Evolutionary conservation across 345 rosid genomes (phyloP).

Genomic region (Hibiscus trionum): DNA sequence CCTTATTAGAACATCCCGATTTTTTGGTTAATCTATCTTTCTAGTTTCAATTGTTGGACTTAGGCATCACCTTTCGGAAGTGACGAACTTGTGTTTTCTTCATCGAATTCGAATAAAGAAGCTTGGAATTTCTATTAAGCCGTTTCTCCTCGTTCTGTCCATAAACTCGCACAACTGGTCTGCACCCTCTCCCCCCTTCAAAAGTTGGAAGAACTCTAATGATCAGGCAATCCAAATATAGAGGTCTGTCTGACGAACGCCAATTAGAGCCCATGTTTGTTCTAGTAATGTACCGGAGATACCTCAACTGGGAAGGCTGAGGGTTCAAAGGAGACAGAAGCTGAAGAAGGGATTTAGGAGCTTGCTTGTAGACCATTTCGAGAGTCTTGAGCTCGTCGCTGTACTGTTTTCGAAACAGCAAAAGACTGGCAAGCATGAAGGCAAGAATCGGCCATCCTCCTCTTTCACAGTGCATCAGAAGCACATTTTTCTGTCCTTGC

Average conservation of each 20-base stretch:
- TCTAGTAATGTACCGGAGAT: conserved; percentile 93
- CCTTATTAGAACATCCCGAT: conserved; percentile 18
- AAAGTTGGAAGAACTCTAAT: conserved; percentile 70
- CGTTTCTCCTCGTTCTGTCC: conserved; percentile 74
- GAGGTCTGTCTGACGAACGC: conserved; percentile 90
- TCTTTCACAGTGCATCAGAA: conserved; percentile 92
- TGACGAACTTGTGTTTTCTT: conserved; percentile 52
- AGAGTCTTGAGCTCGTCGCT: conserved; percentile 93
- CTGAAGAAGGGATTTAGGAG: conserved; percentile 89
- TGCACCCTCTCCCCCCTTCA: conserved; percentile 71
- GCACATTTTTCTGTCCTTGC: conserved; percentile 89
- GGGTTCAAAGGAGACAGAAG: conserved; percentile 77
- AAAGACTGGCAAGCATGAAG: conserved; percentile 89
- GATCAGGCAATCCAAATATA: conserved; percentile 78
- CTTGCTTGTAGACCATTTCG: conserved; percentile 97
- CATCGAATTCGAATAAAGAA: conserved; percentile 66
- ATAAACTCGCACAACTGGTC: conserved; percentile 76
- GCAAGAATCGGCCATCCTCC: conserved; percentile 99
- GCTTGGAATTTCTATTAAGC: conserved; percentile 77
- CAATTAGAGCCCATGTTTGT: conserved; percentile 79
- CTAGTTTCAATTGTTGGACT: conserved; percentile 16
- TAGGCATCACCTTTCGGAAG: conserved; percentile 52
- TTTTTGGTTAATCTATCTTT: conserved; percentile 5
- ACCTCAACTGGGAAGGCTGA: conserved; percentile 91
- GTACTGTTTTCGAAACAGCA: conserved; percentile 74